Evolutionary conservation across 441 rosid genomes (phyloP), one percentile per base, ranked within the genome.

Genomic region (Monsonia emarginata): DNA sequence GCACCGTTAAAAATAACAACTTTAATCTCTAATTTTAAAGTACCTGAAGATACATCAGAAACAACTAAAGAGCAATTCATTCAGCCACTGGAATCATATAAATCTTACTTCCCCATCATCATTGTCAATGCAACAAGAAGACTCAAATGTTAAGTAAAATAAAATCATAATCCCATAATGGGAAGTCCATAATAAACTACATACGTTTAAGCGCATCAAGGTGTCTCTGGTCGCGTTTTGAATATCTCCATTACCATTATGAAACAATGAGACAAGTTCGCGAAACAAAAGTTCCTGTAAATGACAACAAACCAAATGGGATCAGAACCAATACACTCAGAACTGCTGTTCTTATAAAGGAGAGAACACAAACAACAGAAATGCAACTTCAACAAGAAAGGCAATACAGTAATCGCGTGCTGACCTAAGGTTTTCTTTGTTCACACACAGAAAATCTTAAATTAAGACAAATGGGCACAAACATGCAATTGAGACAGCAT

Each of bases 141-240:
- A 42, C 18, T 42, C 8, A 1, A 50, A 18, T 18, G 5, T 18
- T 22, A 16, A 67, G 21, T 59, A 11, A 54, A 64, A 11, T 31
- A 63, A 64, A 64, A 31, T 16, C 28, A 62, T n/a, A 66, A 19
- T n/a, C 14, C 38, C 63, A 57, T 0, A 1, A 56, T 0, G 8
- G 27, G 54, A 26, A 14, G 66, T 22, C 38, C 69, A 71, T 60
- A 5, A 64, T 71, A 58, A 74, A 68, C 66, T 75, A 74, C 81
- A 74, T 67, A 95, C 99, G 75, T 90, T 84, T 76, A 95, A 74
- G 46, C 86, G 91, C 75, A 86, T 75, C 69, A 92, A 32, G 50
- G 98, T 91, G 50, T 85, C 96, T 74, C 87, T 83, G 71, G 88
- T 80, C 67, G 87, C 88, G 78, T 79, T 78, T 65, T 86, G 99